Base-by-base conservation (phyloP, 352 stramenopile genomes). In the Blastocystis hominis region DNA sequence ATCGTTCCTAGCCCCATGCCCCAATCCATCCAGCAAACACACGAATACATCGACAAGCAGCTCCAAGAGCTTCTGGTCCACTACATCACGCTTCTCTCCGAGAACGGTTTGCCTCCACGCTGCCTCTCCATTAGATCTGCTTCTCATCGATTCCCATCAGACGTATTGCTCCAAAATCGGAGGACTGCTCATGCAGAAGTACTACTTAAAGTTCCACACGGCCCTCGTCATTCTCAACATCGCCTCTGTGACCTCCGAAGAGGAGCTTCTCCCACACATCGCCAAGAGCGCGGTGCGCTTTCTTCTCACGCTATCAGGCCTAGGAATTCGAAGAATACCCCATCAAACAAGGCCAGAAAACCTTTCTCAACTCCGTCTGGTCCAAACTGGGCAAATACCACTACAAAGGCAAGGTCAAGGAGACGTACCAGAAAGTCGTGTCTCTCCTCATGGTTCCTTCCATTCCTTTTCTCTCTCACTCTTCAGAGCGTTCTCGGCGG, bases 281-380 rank as follows among this genome's bases (percentile, higher is more conserved):
- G 54, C 70, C 10, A 24, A 42, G 3, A 30, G 38, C 5, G 2
- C 70, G 0, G 70, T 80, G 24, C 3, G 34, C 3, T 6, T 38
- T 36, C 6, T n/a, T 50, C 30, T 50, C 34, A 6, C 10, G 24
- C 17, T 44, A 2, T 47, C 0, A 80, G 9, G 5, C 47, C 15
- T 42, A 80, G 70, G 70, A 80, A 38, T 80, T 80, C 70, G 34
- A 34, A 10, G 70, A 80, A 44, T 80, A 80, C 70, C 70, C 70
- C 1, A 62, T 80, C 70, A 80, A 80, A 38, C 70, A 80, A 36
- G 70, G 70, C 4, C 70, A 80, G 40, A 80, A 80, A 47, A 46
- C 70, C 24, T 80, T 80, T 47, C 70, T 80, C 5, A 80, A 80
- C 40, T 17, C 10, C 9, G 70, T 80, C 17, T 80, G 15, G 38